These are phyloP conservation scores for Omphalotus olearius DNA, from an alignment of 1,284 basidiomycete genomes.

Conservation along the genomic window DNA sequence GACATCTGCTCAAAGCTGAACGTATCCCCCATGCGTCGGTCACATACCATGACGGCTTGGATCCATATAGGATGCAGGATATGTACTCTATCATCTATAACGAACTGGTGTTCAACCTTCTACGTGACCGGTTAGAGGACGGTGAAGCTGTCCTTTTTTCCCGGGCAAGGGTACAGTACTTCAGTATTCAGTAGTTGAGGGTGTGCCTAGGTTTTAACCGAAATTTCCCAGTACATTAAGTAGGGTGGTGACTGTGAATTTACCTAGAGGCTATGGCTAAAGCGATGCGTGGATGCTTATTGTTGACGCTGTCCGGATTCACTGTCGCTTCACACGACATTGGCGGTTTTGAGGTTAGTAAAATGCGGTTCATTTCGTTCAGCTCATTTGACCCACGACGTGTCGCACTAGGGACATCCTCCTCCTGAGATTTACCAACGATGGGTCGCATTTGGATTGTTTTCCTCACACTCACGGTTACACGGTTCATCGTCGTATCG, in stretches of 20 bases:
- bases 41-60: constrained; percentile 63
- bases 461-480: constrained; percentile 67
- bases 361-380: neutral
- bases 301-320: constrained; percentile 65
- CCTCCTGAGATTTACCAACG: constrained; percentile 69
- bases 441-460: constrained; percentile 72
- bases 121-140: constrained; percentile 56
- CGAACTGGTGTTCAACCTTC: constrained; percentile 59
- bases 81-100: constrained; percentile 67
- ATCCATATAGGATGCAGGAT: constrained; percentile 66
- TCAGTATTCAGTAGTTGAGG: neutral
- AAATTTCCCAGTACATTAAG: constrained; percentile 37
- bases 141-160: constrained; percentile 71
- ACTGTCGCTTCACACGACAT: constrained; percentile 74
- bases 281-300: constrained; percentile 63
- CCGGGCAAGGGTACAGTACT: constrained; percentile 51
- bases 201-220: neutral
- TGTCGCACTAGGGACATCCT: constrained; percentile 47
- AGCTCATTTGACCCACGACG: neutral
- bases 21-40: constrained; percentile 62
- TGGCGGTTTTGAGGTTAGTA: constrained; percentile 60
- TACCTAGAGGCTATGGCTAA: constrained; percentile 78
- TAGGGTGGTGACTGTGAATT: constrained; percentile 81
- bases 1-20: constrained; percentile 21
- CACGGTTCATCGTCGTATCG: constrained; percentile 72